Evolutionary conservation across 2,329 filamentous ascomycete species (phyloP).

Genomic region (Botrytis squamosa): DNA sequence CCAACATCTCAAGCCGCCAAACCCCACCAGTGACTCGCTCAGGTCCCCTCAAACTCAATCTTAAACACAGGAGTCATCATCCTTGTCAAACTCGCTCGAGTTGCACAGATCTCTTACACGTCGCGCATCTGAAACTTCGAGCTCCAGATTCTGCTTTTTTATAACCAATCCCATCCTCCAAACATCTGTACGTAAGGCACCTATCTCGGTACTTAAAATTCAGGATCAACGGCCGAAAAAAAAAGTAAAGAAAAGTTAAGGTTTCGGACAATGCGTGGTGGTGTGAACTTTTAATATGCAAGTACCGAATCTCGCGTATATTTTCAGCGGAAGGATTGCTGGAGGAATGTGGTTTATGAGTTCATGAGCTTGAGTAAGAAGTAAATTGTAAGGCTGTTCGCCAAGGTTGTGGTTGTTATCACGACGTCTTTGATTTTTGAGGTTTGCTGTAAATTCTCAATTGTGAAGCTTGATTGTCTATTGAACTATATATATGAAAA

Average conservation of each 20-base stretch:
- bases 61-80: slow-evolving; percentile 10
- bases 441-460: not conserved
- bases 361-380: not conserved
- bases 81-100: not conserved
- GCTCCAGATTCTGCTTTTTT: not conserved
- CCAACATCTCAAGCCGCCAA: not conserved
- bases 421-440: not conserved
- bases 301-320: not conserved
- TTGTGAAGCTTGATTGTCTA: not conserved
- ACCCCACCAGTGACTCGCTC: not conserved
- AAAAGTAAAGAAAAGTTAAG: not conserved
- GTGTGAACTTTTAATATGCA: not conserved
- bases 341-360: not conserved
- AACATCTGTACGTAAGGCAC: not conserved
- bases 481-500: not conserved
- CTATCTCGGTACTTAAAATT: too few relatives aligned
- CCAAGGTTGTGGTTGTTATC: not conserved
- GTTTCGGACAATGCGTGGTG: not conserved
- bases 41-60: not conserved
- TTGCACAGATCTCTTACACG: slow-evolving; percentile 5
- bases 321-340: not conserved
- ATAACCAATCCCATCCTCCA: not conserved
- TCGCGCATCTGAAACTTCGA: slow-evolving; percentile 1
- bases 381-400: slow-evolving; percentile 1
- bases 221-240: not conserved